phyloP scores from a whole-genome alignment of 2,329 filamentous ascomycete species.

The Seiridium unicorne region DNA sequence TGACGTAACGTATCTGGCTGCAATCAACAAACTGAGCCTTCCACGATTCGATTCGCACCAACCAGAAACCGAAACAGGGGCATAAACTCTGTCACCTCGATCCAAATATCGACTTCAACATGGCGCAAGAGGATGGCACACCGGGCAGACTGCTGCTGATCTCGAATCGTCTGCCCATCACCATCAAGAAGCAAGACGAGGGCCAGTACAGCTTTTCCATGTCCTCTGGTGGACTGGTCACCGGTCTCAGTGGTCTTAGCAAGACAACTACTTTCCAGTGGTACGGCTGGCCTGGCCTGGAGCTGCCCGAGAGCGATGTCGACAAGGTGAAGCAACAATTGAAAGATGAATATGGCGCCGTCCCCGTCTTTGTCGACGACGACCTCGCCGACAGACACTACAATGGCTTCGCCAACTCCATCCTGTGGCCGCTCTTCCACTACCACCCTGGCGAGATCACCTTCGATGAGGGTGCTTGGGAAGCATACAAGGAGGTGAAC shows the following conservation, averaged over 20 bases:
- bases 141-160: constrained; percentile 71
- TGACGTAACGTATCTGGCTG: too few species aligned
- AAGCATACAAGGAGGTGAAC: constrained; percentile 91
- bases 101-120: background rate
- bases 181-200: constrained; percentile 90
- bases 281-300: constrained; percentile 96
- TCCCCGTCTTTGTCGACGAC: constrained; percentile 91
- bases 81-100: background rate
- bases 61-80: too few species aligned
- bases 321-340: constrained; percentile 71
- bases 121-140: constrained; percentile 1
- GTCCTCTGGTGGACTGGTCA: constrained; percentile 95
- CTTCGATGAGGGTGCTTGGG: constrained; percentile 93
- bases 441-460: constrained; percentile 98
- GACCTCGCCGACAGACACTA: constrained; percentile 94
- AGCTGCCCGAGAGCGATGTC: constrained; percentile 83
- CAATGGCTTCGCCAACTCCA: constrained; percentile 97
- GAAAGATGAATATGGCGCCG: constrained; percentile 83
- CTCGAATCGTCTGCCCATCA: constrained; percentile 94
- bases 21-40: too few species aligned
- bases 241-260: constrained; percentile 84
- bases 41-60: too few species aligned
- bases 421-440: constrained; percentile 98
- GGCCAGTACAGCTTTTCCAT: constrained; percentile 92
- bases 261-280: constrained; percentile 95